A percentile compares a stretch with the other conserved stretches of the same genome.
phyloP scores from a whole-genome alignment of 1,284 basidiomycete genomes.

The Microbotryum lychnidis-dioicae region DNA sequence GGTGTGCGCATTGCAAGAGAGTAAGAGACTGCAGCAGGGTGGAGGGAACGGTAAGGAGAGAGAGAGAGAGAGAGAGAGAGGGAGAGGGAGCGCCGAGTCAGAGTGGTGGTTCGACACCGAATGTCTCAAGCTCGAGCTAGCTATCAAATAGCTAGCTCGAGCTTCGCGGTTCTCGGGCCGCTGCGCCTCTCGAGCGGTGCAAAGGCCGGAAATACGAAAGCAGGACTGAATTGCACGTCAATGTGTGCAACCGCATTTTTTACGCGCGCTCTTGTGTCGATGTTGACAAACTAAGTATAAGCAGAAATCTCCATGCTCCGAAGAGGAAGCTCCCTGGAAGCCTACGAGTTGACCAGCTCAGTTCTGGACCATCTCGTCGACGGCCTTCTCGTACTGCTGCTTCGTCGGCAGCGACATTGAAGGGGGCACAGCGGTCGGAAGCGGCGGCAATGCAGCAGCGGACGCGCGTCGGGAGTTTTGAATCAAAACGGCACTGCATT shows the following conservation, averaged over 20 bases:
- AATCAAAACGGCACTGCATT: constrained; percentile 57
- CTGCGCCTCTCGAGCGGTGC: no score
- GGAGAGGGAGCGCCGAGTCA: background rate
- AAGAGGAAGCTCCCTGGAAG: background rate
- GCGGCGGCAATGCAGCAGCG: constrained; percentile 57
- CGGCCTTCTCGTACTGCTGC: constrained; percentile 11
- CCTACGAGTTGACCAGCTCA: background rate
- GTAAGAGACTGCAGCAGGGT: background rate
- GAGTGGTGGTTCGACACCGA: background rate
- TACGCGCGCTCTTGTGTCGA: background rate
- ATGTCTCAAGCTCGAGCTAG: no score
- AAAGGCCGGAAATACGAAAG: no score
- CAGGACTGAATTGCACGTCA: no score
- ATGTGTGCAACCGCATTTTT: background rate
- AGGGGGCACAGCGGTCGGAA: constrained; percentile 68
- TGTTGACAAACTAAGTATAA: background rate
- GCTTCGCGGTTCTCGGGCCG: no score
- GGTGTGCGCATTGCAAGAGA: background rate
- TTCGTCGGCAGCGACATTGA: constrained; percentile 47
- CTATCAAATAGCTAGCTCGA: no score
- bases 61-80: background rate
- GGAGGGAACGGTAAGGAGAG: background rate
- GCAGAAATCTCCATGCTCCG: background rate
- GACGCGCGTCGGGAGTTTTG: constrained; percentile 73
- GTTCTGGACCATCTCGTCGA: constrained; percentile 18